phyloP scores from a whole-genome alignment of 805 yeast species.

The Ascoidea tarda region DNA sequence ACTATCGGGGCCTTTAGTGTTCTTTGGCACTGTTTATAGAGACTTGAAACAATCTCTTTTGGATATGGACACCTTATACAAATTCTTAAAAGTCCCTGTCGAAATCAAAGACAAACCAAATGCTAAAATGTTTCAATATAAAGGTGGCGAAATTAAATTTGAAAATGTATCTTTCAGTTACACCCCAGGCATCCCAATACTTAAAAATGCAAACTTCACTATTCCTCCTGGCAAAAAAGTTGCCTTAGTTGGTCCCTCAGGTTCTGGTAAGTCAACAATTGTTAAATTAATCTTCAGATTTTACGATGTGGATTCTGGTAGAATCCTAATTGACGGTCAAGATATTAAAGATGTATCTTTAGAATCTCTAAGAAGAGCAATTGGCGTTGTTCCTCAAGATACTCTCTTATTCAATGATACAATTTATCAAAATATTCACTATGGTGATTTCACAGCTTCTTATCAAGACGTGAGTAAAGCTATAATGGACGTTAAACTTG shows the following conservation, averaged over 20 bases:
- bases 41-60: slow-evolving; percentile 85
- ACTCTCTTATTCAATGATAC: slow-evolving; percentile 64
- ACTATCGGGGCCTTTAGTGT: slow-evolving; percentile 85
- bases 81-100: slow-evolving; percentile 64
- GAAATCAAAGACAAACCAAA: slow-evolving; percentile 44
- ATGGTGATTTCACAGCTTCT: slow-evolving; percentile 29
- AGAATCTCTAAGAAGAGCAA: slow-evolving; percentile 31
- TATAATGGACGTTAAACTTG: slow-evolving; percentile 33
- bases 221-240: slow-evolving; percentile 35
- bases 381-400: slow-evolving; percentile 66
- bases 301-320: slow-evolving; percentile 25
- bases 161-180: slow-evolving; percentile 83
- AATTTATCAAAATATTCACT: slow-evolving; percentile 53
- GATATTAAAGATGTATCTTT: slow-evolving; percentile 34
- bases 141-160: slow-evolving; percentile 60
- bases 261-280: slow-evolving; percentile 84
- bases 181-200: slow-evolving; percentile 13
- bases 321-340: slow-evolving; percentile 28
- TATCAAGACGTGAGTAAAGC: slow-evolving; percentile 20
- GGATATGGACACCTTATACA: slow-evolving; percentile 93
- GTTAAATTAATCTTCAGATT: slow-evolving; percentile 41
- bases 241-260: slow-evolving; percentile 76
- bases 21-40: slow-evolving; percentile 89
- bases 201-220: slow-evolving; percentile 27
- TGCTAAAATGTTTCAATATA: slow-evolving; percentile 47